phyloP scores from a whole-genome alignment of 441 rosid genomes.

The Gossypium schwendimanii region DNA sequence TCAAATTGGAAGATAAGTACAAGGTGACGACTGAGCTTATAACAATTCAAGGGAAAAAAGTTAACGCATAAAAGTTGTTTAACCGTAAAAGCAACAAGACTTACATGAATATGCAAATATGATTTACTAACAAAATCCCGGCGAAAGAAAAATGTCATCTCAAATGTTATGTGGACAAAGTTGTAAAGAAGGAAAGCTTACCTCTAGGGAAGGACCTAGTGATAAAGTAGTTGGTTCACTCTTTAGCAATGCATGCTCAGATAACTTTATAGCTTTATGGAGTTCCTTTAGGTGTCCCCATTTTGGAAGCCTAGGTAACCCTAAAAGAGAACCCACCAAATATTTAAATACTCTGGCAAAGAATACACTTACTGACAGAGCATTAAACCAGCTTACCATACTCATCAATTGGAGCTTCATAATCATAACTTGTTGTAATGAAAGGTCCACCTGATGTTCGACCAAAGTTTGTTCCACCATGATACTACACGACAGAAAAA shows the following conservation, averaged over 20 bases:
- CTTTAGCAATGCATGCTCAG: slow-evolving; percentile 55
- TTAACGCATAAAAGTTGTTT: neutral
- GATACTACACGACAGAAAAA: slow-evolving; percentile 48
- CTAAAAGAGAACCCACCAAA: slow-evolving; percentile 30
- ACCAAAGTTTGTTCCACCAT: slow-evolving; percentile 94
- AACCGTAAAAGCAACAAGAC: neutral
- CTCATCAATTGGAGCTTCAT: slow-evolving; percentile 96
- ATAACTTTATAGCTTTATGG: slow-evolving; percentile 70
- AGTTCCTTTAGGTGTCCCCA: slow-evolving; percentile 95
- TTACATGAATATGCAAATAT: neutral
- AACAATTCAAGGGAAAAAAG: neutral
- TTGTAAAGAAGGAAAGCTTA: slow-evolving; percentile 16
- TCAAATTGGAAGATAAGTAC: neutral
- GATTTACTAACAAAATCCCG: neutral
- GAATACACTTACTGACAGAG: slow-evolving; percentile 1
- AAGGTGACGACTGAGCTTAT: neutral
- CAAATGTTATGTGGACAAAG: neutral
- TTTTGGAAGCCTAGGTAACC: slow-evolving; percentile 85
- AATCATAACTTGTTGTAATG: slow-evolving; percentile 93
- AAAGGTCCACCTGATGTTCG: slow-evolving; percentile 96
- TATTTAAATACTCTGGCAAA: neutral
- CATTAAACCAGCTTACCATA: slow-evolving; percentile 49
- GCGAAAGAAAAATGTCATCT: neutral
- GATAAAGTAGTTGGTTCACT: slow-evolving; percentile 43
- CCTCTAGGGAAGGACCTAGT: slow-evolving; percentile 76